Percentiles rank a stretch among this genome's conserved stretches.
phyloP scores from a whole-genome alignment of 352 stramenopile genomes.

The Phytophthora fragariaefolia region DNA sequence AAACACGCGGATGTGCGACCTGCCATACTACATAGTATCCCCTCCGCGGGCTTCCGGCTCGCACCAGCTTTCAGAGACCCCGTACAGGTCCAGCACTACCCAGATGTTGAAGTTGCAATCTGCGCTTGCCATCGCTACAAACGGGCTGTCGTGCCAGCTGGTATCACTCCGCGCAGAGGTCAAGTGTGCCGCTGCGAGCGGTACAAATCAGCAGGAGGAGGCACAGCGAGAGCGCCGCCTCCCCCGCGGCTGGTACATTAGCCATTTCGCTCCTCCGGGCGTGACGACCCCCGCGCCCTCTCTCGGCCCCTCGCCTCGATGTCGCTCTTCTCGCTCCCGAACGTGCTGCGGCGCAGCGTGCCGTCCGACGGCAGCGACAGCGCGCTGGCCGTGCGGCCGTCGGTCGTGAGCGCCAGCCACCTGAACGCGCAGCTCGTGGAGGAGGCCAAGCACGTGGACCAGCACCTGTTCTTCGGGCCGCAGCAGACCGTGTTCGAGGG shows the following conservation, averaged over 20 bases:
- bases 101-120: not conserved
- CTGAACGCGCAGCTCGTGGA: constrained; percentile 79
- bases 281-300: constrained; percentile 29
- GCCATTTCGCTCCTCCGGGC: constrained; percentile 27
- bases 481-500: constrained; percentile 76
- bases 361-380: constrained; percentile 58
- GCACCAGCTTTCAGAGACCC: not conserved
- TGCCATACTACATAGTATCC: constrained; percentile 12
- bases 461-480: constrained; percentile 86
- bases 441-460: constrained; percentile 65
- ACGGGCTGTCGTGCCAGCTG: not conserved
- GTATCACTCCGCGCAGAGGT: constrained; percentile 5
- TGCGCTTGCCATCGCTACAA: constrained; percentile 4
- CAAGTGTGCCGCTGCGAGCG: constrained; percentile 2
- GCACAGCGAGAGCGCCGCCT: not conserved
- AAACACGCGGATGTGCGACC: constrained; percentile 25
- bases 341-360: constrained; percentile 66
- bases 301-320: constrained; percentile 31
- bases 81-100: not conserved
- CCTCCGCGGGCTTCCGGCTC: not conserved
- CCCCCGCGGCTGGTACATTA: constrained; percentile 36
- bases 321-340: constrained; percentile 85
- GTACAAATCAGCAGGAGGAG: constrained; percentile 29
- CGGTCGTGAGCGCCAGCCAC: constrained; percentile 64
- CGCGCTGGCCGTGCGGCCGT: constrained; percentile 55